Evolutionary conservation across 192 early-diverging fungal species (phyloP).

Genomic region (Dimargaris cristalligena): DNA sequence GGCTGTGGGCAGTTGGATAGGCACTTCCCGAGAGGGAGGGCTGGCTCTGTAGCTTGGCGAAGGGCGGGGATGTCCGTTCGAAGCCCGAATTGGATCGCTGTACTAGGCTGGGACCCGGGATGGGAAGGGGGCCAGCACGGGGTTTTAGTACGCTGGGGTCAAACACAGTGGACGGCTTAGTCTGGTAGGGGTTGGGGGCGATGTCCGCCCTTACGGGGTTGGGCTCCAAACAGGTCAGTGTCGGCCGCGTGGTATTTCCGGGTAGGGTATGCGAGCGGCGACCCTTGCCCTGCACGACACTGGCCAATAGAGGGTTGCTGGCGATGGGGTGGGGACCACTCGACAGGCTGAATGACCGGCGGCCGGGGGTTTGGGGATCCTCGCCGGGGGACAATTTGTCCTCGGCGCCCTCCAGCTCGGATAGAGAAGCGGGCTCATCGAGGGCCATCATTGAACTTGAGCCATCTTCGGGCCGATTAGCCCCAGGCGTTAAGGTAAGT

Average conservation of each 20-base stretch:
- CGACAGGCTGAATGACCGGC: not conserved
- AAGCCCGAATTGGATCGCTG: not conserved
- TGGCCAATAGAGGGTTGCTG: not conserved
- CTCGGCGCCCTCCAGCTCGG: not conserved
- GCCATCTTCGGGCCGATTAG: not conserved
- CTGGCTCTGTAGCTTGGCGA: not conserved
- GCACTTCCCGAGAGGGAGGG: not conserved
- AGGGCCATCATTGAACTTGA: not conserved
- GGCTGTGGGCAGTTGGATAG: not conserved
- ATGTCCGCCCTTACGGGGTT: not conserved
- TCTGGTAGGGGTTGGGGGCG: not conserved
- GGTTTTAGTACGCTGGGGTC: too few species aligned
- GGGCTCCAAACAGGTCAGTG: constrained; percentile 2
- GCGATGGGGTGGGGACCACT: not conserved
- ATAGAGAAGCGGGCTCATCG: not conserved
- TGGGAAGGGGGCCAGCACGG: not conserved
- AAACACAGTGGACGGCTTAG: not conserved
- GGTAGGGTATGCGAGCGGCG: constrained; percentile 9
- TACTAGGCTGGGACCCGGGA: not conserved
- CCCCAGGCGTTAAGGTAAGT: not conserved
- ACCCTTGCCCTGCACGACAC: not conserved
- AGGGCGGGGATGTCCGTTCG: not conserved
- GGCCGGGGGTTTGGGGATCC: not conserved
- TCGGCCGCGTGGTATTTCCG: not conserved
- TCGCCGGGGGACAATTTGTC: not conserved